A percentile compares a stretch with the other conserved stretches of the same genome.
Conservation (phyloP, 768 basidiomycete species). For the Kwoniella mangroviensis region DNA sequence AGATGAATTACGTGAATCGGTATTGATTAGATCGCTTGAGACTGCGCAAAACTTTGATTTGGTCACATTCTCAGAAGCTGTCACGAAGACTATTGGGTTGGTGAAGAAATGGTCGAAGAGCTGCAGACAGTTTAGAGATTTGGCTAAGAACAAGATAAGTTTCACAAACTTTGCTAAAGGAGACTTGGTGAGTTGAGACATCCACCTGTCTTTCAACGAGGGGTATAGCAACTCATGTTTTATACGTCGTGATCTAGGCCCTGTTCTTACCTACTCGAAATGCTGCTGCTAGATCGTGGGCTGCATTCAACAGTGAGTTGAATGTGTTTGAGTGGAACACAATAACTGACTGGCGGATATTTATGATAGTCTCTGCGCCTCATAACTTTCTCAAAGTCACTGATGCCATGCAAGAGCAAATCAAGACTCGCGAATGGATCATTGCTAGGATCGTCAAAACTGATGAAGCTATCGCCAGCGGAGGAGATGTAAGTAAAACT, state of each 20-base stretch:
- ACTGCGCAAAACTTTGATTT: constrained; percentile 68
- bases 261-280: constrained; percentile 95
- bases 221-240: neutral
- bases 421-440: constrained; percentile 79
- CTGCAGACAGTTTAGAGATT: constrained; percentile 91
- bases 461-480: constrained; percentile 49
- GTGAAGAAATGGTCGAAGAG: constrained; percentile 96
- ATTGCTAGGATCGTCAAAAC: constrained; percentile 53
- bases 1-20: constrained; percentile 34
- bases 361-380: constrained; percentile 79
- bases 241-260: constrained; percentile 59
- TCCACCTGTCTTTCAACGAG: no score
- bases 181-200: constrained; percentile 64
- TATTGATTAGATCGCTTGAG: constrained; percentile 41
- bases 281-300: constrained; percentile 92
- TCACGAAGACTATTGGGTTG: constrained; percentile 72
- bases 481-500: constrained; percentile 41
- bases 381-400: constrained; percentile 95
- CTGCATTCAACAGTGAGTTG: constrained; percentile 89
- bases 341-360: constrained; percentile 7
- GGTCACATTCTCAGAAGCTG: constrained; percentile 79
- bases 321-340: constrained; percentile 2
- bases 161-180: constrained; percentile 95
- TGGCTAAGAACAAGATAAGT: constrained; percentile 94
- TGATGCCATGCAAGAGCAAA: constrained; percentile 81